Evolutionary conservation across 2,329 filamentous ascomycete species (phyloP).

Genomic region (Alternaria consortialis): DNA sequence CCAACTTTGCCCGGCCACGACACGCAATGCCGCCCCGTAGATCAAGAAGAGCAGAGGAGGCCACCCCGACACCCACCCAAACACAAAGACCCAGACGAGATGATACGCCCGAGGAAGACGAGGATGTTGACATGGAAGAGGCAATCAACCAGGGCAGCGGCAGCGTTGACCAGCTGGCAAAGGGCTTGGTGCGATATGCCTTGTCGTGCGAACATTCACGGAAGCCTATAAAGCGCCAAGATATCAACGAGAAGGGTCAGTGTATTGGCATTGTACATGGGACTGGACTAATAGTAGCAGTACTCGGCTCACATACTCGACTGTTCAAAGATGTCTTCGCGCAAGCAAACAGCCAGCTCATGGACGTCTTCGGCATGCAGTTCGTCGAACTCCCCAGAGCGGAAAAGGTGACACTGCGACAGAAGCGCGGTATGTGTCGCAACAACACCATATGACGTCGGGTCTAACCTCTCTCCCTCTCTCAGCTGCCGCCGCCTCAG

Average conservation of each 20-base stretch:
- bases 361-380: conserved; percentile 86
- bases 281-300: conserved; percentile 47
- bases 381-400: conserved; percentile 81
- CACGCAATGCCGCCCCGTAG: conserved; percentile 17
- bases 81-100: conserved; percentile 29
- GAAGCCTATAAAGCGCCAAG: conserved; percentile 64
- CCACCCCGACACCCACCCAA: conserved; percentile 27
- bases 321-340: conserved; percentile 81
- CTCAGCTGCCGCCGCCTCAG: conserved; percentile 65
- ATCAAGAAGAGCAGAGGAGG: conserved; percentile 18
- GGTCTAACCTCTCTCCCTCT: neutral
- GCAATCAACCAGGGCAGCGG: conserved; percentile 29
- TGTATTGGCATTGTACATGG: neutral
- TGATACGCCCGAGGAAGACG: conserved; percentile 33
- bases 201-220: conserved; percentile 68
- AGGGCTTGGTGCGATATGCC: conserved; percentile 69
- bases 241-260: conserved; percentile 64
- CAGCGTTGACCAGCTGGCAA: conserved; percentile 60
- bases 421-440: conserved; percentile 72
- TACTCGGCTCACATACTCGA: conserved; percentile 73
- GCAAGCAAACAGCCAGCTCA: conserved; percentile 76
- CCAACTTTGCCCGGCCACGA: neutral
- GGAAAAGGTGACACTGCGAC: conserved; percentile 82
- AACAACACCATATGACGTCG: too few relatives aligned
- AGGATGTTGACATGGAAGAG: conserved; percentile 30